These are phyloP conservation scores for Cladophialophora psammophila DNA, from an alignment of 2,329 filamentous ascomycete species.

Conservation along the genomic window DNA sequence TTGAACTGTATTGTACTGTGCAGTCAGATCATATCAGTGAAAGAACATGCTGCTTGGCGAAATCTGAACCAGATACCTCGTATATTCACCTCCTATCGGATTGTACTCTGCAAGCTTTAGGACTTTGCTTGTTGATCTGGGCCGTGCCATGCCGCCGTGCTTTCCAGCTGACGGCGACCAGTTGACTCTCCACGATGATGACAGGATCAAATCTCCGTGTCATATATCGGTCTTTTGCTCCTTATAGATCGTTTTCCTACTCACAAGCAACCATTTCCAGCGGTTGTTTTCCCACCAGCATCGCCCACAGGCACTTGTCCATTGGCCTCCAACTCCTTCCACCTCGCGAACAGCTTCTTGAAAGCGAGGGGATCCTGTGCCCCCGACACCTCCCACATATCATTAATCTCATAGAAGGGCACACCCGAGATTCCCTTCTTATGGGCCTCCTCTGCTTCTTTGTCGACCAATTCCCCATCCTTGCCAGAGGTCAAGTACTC, in stretches of 20 bases:
- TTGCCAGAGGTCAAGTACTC: conserved; percentile 62
- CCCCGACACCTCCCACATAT: conserved; percentile 68
- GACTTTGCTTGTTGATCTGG: not conserved
- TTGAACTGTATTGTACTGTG: not conserved
- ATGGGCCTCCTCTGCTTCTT: conserved; percentile 60
- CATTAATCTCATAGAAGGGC: conserved; percentile 76
- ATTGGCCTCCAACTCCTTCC: conserved; percentile 56
- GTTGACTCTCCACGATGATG: not conserved
- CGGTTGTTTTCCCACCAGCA: conserved; percentile 12
- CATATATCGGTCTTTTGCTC: not conserved
- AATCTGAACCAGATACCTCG: not conserved
- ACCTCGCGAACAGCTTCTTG: conserved; percentile 68
- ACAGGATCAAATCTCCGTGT: not conserved
- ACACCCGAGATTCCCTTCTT: conserved; percentile 69
- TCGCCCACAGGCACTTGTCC: conserved; percentile 18
- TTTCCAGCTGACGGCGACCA: not conserved
- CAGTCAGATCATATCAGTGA: not conserved
- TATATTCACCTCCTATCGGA: not conserved
- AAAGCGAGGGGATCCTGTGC: conserved; percentile 75
- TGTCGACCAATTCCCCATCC: conserved; percentile 66
- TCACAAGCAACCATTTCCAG: conserved; percentile 32
- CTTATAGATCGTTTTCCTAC: not conserved
- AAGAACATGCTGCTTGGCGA: not conserved
- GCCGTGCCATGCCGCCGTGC: not conserved
- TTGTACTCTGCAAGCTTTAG: not conserved